Base-by-base conservation (phyloP, 192 early-diverging fungal genomes). In the Jimgerdemannia flammicorona region DNA sequence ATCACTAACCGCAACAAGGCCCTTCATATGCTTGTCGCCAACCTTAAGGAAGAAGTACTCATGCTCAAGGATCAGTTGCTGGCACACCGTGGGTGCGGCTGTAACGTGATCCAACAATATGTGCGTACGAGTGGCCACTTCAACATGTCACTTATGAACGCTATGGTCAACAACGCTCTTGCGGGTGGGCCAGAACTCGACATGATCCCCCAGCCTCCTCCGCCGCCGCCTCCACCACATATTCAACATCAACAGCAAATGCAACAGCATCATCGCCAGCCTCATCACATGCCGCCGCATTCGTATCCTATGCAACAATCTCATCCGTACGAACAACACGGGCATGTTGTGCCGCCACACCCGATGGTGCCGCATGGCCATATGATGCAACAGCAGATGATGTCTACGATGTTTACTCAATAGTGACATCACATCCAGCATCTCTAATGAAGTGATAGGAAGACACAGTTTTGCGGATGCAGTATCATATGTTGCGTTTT, bases 11-110 rank as follows among this genome's bases (percentile, higher is more conserved):
- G 71, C 14, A 77, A 81, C 42, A 74, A 77, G 42, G 73, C 73
- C 40, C 66, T 81, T 63, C 80, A 77, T 39, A 44, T 54, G 17
- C 66, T 64, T 0, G 80, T 81, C 2, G 44, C 73, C 59, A 76
- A 75, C 41, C 54, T 81, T 2, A 77, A 71, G 49, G 80, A 81
- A 74, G 75, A 81, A 74, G 72, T 76, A 29, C 67, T 81, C 43
- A 75, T 74, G 39, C 67, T 81, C 42, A 76, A 75, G 49, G 77
- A 81, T 19, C 73, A 77, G 44, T 73, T 81, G 14, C 66, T 81
- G 17, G 40, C 80, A 7, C 80, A 81, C 54, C 69, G 80, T 14
- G 72, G 74, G 40, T 81, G 80, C 39, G 76, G 77, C 44, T 81
- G 80, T 40, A 66, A 70, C 3, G 59, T 75, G n/a, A 76, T 81